Percentiles rank a stretch among this genome's conserved stretches.
phyloP scores from a whole-genome alignment of 257 asterid species.

The Capsicum chinense region DNA sequence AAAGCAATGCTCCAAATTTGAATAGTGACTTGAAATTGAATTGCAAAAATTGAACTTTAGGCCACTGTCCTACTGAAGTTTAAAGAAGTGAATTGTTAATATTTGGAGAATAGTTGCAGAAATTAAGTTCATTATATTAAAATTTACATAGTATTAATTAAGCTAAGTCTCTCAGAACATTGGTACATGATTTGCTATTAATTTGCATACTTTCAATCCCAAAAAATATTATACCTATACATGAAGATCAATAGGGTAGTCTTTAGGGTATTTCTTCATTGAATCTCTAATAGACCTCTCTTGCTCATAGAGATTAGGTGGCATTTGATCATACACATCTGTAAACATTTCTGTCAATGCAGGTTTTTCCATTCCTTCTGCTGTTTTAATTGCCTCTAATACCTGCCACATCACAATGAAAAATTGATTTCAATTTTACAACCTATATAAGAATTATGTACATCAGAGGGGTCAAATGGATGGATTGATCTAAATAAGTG shows the following conservation, averaged over 20 bases:
- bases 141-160: neutral
- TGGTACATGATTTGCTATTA: neutral
- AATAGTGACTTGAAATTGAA: too few species aligned
- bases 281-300: constrained; percentile 68
- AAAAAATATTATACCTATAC: constrained; percentile 31
- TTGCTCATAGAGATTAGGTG: constrained; percentile 71
- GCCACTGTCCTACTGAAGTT: too few species aligned
- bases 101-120: neutral
- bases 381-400: constrained; percentile 70
- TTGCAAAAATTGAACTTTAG: too few species aligned
- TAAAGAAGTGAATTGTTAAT: neutral
- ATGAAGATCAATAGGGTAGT: constrained; percentile 77
- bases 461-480: too few species aligned
- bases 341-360: constrained; percentile 55
- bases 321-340: constrained; percentile 66
- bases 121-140: neutral
- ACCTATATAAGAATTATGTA: neutral
- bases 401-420: constrained; percentile 42
- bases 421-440: neutral
- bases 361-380: constrained; percentile 70
- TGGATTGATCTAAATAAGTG: too few species aligned
- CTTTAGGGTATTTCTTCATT: constrained; percentile 60
- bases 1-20: too few species aligned
- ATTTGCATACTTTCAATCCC: neutral
- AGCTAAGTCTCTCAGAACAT: neutral